Base-by-base conservation (phyloP, 164 flowering plant genomes). In the Stephania japonica region DNA sequence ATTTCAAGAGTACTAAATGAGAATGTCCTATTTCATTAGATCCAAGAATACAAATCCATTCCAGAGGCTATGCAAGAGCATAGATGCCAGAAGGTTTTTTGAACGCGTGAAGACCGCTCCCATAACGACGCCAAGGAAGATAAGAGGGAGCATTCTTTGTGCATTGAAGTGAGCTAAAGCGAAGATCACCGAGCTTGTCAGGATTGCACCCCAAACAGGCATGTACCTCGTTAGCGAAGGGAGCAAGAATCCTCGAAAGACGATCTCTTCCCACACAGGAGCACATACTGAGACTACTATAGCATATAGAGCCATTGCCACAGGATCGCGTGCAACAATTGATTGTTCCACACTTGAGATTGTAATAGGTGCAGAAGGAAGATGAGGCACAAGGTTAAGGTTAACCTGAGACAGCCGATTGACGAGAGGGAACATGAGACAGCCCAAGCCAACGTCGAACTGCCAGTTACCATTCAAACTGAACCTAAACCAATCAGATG, bases 51-150 rank as follows among this genome's bases (percentile, higher is more conserved):
- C 97, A 83, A 95, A 95, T 23, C 88, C 91, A 81, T 94, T 94
- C 99, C 99, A 94, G 62, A 94, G 90, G 78, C 99, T 94, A 77
- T 94, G 99, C 83, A 94, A 81, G 41, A 90, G 84, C 85, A 95
- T 90, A 1, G 96, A 87, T 10, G 99, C 92, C 72, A 92, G 72
- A 13, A 95, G 83, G 72, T 95, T 95, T 76, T 93, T 88, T 1
- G 99, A 86, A 38, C 99, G 82, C 16, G 98, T 76, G 76, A 87
- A 95, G 7, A 89, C 84, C 32, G 84, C 68, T 44, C 99, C 99
- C 96, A 95, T 91, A 72, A 92, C 92, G 73, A 87, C 77, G 68
- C 99, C 99, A 21, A 95, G 93, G 76, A 95, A 85, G 44, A 95
- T 80, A 53, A 95, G 92, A 3, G 99, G 99, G 42, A 95, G 79